Percentiles rank a stretch among this genome's conserved stretches.
Evolutionary conservation across 164 flowering plant genomes (phyloP).

Genomic region (Annona cherimola): DNA sequence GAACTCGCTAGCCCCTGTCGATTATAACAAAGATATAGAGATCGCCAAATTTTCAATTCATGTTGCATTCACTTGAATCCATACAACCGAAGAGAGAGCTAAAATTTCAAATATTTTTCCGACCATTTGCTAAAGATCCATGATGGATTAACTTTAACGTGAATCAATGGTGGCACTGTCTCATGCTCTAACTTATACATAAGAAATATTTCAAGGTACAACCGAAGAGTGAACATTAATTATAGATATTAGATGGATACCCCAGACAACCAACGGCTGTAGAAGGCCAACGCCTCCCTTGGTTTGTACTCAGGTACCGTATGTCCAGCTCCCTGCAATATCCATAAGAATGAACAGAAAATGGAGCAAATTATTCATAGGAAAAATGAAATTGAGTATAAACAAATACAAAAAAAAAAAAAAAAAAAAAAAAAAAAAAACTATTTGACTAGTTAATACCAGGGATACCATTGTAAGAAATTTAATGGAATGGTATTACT

Average conservation of each 20-base stretch:
- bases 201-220: not conserved
- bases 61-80: too few relatives aligned
- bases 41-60: too few relatives aligned
- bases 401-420: not conserved
- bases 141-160: too few relatives aligned
- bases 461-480: not conserved
- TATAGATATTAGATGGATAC: conserved; percentile 14
- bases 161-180: not conserved
- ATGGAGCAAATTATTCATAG: not conserved
- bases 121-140: too few relatives aligned
- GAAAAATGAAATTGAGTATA: not conserved
- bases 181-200: not conserved
- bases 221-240: not conserved
- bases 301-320: conserved; percentile 92
- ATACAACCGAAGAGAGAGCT: too few relatives aligned
- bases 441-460: not conserved
- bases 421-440: not conserved
- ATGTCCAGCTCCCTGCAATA: conserved; percentile 77
- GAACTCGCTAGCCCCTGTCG: too few relatives aligned
- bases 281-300: conserved; percentile 58
- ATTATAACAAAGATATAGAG: too few relatives aligned
- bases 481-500: not conserved
- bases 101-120: too few relatives aligned
- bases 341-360: not conserved
- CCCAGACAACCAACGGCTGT: conserved; percentile 56